Conservation (phyloP, 129 eudicot species). For the carrot (Daucus carota) region DH1_v3.0 NC_030384.2:18513501-18514000, state of each 20-base stretch:
- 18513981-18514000: background rate
- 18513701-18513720: background rate
- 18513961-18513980: background rate
- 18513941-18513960: background rate
- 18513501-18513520: too few relatives aligned
- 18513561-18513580: too few relatives aligned
- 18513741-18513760: background rate
- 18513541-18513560: too few relatives aligned
- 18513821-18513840: conserved; percentile 11
- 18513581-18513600: too few relatives aligned
- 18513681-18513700: conserved; percentile 9
- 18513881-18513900: conserved; percentile 1
- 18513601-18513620: background rate
- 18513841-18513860: conserved; percentile 17
- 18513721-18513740: background rate
- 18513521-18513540: too few relatives aligned
- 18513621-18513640: background rate
- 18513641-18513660: background rate
- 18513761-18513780: background rate
- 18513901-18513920: background rate
- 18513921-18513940: background rate
- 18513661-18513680: background rate
- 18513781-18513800: background rate
- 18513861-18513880: conserved; percentile 7
- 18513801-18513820: conserved; percentile 18